Evolutionary conservation across 139 green algal genomes (phyloP).

Genomic region (Picochlorum sp.): DNA sequence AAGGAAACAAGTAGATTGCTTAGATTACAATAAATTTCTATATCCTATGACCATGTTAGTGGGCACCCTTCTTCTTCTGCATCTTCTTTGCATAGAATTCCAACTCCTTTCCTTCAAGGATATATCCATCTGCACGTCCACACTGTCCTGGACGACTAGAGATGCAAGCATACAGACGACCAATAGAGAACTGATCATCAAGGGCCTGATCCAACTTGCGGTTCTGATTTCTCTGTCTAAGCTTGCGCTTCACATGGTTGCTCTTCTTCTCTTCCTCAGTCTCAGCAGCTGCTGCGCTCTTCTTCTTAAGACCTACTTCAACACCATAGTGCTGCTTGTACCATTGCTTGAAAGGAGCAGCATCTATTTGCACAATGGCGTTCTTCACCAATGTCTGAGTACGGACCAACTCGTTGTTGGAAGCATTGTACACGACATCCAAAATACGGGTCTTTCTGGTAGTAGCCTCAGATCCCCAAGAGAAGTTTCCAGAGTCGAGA

Average conservation of each 20-base stretch:
- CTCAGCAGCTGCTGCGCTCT: constrained; percentile 18
- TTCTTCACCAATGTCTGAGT: constrained; percentile 99
- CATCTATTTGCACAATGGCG: constrained; percentile 88
- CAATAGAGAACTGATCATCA: constrained; percentile 87
- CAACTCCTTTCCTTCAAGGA: constrained; percentile 89
- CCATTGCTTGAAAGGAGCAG: constrained; percentile 91
- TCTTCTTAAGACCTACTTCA: constrained; percentile 76
- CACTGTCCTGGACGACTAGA: constrained; percentile 53
- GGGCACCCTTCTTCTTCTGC: constrained; percentile 63
- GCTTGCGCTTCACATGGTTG: constrained; percentile 80
- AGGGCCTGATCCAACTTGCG: constrained; percentile 59
- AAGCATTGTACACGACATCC: constrained; percentile 97
- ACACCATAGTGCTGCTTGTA: constrained; percentile 94
- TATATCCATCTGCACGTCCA: constrained; percentile 68
- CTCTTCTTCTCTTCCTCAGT: constrained; percentile 31
- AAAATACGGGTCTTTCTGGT: constrained; percentile 93
- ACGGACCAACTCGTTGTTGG: constrained; percentile 98
- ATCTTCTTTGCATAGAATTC: constrained; percentile 86
- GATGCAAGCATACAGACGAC: constrained; percentile 67
- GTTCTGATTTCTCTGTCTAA: constrained; percentile 58
- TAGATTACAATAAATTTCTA: not conserved
- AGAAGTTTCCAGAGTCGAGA: constrained; percentile 94
- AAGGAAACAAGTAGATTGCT: not conserved
- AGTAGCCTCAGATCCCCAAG: constrained; percentile 82
- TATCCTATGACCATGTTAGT: too few species aligned